Evolutionary conservation across 805 yeast genomes (phyloP).

Genomic region (Hanseniaspora hatyaiensis): DNA sequence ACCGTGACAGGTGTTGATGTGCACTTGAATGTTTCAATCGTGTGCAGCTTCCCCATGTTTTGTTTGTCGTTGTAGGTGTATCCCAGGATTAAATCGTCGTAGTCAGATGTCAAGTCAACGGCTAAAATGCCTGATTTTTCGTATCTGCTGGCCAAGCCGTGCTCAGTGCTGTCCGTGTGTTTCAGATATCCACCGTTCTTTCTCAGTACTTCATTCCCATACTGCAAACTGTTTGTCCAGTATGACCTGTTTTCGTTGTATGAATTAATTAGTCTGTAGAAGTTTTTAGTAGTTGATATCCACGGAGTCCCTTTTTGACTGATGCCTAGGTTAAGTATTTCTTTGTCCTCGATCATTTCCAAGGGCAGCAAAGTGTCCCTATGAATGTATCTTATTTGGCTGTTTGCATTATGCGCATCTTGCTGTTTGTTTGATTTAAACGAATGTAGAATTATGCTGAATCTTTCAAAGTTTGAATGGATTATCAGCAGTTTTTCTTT

Average conservation of each 20-base stretch:
- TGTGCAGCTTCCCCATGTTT: background rate
- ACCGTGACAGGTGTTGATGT: constrained; percentile 6
- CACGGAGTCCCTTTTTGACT: constrained; percentile 9
- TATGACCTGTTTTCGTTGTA: constrained; percentile 6
- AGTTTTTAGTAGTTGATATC: constrained; percentile 5
- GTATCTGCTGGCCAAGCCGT: background rate
- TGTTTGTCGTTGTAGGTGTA: background rate
- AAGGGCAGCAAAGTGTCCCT: constrained; percentile 1
- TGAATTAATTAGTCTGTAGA: constrained; percentile 10
- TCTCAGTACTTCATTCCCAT: constrained; percentile 5
- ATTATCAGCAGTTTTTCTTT: background rate
- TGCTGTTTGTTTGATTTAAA: too few relatives aligned
- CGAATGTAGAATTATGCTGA: background rate
- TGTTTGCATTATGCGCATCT: too few relatives aligned
- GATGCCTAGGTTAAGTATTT: constrained; percentile 6
- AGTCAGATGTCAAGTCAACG: background rate
- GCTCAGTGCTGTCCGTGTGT: background rate
- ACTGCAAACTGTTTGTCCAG: constrained; percentile 10
- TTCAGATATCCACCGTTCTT: constrained; percentile 7
- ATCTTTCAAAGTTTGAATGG: background rate
- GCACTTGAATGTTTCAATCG: background rate
- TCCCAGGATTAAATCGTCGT: constrained; percentile 9
- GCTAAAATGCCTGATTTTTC: background rate
- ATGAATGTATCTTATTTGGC: background rate
- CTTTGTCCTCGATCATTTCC: background rate